phyloP scores from a whole-genome alignment of 352 stramenopile species.

The Phytophthora pisi region DNA sequence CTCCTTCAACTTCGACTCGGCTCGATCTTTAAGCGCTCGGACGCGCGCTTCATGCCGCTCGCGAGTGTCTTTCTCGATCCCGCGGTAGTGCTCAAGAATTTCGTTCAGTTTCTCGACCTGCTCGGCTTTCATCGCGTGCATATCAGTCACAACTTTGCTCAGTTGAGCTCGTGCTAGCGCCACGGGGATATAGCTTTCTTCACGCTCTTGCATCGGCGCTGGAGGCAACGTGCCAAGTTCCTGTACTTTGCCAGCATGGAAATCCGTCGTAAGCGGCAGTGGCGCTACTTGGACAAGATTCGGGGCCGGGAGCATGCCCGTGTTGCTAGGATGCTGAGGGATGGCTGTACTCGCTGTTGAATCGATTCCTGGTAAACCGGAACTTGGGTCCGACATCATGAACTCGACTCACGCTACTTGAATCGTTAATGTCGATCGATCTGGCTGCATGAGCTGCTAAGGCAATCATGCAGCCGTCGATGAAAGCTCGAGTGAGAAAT shows the following conservation, averaged over 20 bases:
- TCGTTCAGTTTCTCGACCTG: constrained; percentile 52
- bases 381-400: constrained; percentile 7
- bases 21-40: constrained; percentile 45
- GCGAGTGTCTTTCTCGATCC: constrained; percentile 64
- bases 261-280: constrained; percentile 41
- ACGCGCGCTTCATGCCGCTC: constrained; percentile 64
- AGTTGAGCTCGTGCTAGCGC: constrained; percentile 63
- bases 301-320: constrained; percentile 2
- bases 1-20: constrained; percentile 36
- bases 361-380: neutral
- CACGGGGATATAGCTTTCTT: constrained; percentile 80
- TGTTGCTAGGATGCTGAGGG: neutral
- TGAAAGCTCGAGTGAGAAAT: neutral
- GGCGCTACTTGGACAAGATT: constrained; percentile 34
- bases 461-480: neutral
- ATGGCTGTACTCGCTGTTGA: neutral
- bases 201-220: constrained; percentile 28
- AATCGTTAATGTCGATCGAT: neutral
- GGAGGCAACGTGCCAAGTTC: constrained; percentile 11
- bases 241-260: constrained; percentile 57
- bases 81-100: constrained; percentile 62
- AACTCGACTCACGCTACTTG: neutral
- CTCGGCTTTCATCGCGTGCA: constrained; percentile 78
- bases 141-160: constrained; percentile 72
- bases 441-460: neutral